Base-by-base conservation (phyloP, 2,329 filamentous ascomycete genomes). In the Colletotrichum australisinense region DNA sequence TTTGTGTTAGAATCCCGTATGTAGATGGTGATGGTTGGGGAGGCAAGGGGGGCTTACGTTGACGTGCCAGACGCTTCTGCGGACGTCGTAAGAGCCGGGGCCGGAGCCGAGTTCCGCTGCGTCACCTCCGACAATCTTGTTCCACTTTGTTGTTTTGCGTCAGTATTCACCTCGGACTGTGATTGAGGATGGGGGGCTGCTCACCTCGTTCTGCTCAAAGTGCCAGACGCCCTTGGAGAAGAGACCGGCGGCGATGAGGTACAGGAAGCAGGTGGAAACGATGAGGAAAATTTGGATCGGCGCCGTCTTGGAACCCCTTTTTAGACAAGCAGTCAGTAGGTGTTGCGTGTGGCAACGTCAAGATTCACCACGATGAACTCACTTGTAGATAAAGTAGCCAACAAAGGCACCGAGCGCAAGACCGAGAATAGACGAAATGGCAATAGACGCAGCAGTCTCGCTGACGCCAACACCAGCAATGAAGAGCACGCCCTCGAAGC, bases 231-330 rank as follows among this genome's bases (percentile, higher is more conserved):
- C 89, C 74, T 91, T 91, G 12, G 93, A 95, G 84, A 95, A 94
- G 67, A 96, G 89, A 69, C 94, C 94, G 1, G 93, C 94, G 11
- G 93, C 93, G 30, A 97, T 93, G 9, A 97, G 89, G 79, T 97
- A 97, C 22, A 97, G 84, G 78, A 96, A 88, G 79, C 93, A 94
- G 3, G 94, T 96, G 0, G 93, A 95, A 55, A 91, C 84, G 77
- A 96, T 91, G 52, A 97, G 85, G 86, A 97, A 96, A 75, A 93
- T 85, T 78, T 95, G 93, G 22, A 81, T 80, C 6, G 80, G 78
- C 42, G 79, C 76, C 11, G 78, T 68, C 67, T 80, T 81, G 56
- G 79, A 80, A 24, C 80, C 79, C 32, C 79, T 67, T 94, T 82
- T 42, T 1, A 3, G 11, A 42, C 88, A 89, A 0, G 14, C 12